Percentiles rank a stretch among this genome's conserved stretches.
phyloP scores from a whole-genome alignment of 805 yeast species.

The Clavispora fructus region DNA sequence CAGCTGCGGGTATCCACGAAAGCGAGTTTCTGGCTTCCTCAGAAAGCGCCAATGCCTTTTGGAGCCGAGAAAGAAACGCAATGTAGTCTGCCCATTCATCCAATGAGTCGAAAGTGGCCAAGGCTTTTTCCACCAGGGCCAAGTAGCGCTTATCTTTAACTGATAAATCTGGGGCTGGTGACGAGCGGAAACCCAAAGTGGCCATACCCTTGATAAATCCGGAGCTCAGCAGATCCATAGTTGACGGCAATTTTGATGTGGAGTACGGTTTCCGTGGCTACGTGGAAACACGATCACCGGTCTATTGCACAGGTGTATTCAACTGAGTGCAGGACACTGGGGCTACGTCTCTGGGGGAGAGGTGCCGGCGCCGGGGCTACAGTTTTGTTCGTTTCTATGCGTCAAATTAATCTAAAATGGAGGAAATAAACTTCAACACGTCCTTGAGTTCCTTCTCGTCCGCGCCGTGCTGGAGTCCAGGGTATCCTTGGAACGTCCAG shows the following conservation, averaged over 20 bases:
- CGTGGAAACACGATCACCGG: neutral
- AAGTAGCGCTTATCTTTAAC: slow-evolving; percentile 61
- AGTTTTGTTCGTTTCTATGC: too few relatives aligned
- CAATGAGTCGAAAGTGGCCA: slow-evolving; percentile 70
- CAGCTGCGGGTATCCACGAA: slow-evolving; percentile 59
- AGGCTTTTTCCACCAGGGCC: slow-evolving; percentile 65
- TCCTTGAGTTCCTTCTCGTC: slow-evolving; percentile 61
- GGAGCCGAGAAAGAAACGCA: slow-evolving; percentile 74
- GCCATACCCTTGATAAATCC: slow-evolving; percentile 7
- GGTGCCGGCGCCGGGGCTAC: too few relatives aligned
- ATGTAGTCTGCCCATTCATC: slow-evolving; percentile 99
- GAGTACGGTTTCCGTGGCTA: neutral
- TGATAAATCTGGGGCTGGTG: slow-evolving; percentile 20
- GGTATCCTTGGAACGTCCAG: slow-evolving; percentile 46
- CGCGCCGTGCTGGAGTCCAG: slow-evolving; percentile 65
- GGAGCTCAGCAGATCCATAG: neutral
- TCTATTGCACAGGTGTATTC: neutral
- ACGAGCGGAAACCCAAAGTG: slow-evolving; percentile 2
- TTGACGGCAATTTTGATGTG: neutral
- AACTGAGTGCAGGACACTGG: neutral
- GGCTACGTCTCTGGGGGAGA: too few relatives aligned
- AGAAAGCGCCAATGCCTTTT: slow-evolving; percentile 53
- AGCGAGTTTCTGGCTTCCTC: slow-evolving; percentile 25
- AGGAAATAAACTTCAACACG: slow-evolving; percentile 31
- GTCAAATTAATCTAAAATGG: slow-evolving; percentile 12